Conservation (phyloP, 106 monocot genomes). For the Phalaenopsis equestris region DNA sequence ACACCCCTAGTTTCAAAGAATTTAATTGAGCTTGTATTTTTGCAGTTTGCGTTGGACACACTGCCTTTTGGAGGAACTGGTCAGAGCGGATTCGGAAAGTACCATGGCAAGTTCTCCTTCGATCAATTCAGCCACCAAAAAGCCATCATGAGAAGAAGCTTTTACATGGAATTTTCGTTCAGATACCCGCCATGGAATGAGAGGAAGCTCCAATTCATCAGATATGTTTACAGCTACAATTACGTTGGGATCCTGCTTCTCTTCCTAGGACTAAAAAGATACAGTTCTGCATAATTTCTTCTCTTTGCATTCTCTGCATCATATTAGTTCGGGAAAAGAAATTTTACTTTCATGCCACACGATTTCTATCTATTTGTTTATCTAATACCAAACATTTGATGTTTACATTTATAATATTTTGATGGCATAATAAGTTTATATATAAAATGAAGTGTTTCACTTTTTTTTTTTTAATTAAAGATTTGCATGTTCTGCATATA, state of each 20-base stretch:
- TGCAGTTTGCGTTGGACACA: slow-evolving; percentile 37
- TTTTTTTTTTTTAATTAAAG: no score
- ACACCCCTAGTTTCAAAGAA: no score
- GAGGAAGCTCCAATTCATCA: slow-evolving; percentile 48
- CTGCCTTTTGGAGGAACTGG: slow-evolving; percentile 90
- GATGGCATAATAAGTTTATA: no score
- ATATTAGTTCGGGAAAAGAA: no score
- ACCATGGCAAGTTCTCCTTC: slow-evolving; percentile 86
- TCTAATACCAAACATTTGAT: no score
- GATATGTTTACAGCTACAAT: slow-evolving; percentile 37
- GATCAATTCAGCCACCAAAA: slow-evolving; percentile 70
- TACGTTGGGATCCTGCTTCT: slow-evolving; percentile 45
- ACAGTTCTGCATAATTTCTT: background rate
- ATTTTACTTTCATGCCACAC: no score
- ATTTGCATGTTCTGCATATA: no score
- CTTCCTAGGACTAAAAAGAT: slow-evolving; percentile 43
- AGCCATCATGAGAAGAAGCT: slow-evolving; percentile 51
- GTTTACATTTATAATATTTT: no score
- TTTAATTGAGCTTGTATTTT: background rate
- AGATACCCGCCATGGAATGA: slow-evolving; percentile 78
- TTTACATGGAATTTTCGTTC: slow-evolving; percentile 36
- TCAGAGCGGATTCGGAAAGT: slow-evolving; percentile 69
- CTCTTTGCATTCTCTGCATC: background rate
- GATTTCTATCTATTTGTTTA: no score
- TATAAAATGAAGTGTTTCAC: no score